phyloP scores from a whole-genome alignment of 441 rosid genomes.

The Raphanus hybrid region DNA sequence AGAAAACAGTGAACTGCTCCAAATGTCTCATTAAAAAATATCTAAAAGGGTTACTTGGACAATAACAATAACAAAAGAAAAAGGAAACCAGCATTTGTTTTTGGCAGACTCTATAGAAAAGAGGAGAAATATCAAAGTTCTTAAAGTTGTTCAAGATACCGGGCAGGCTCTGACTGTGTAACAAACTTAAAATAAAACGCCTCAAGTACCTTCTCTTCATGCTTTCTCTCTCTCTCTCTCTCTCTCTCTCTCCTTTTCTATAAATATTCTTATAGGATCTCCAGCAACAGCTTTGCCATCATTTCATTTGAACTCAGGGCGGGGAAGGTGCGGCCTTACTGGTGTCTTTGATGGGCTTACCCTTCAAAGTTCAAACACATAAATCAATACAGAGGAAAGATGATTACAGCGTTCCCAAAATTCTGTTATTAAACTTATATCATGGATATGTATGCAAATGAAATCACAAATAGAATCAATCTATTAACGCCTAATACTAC shows the following conservation, averaged over 20 bases:
- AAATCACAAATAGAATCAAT: too few species aligned
- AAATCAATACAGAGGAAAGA: slow-evolving; percentile 1
- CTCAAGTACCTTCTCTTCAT: slow-evolving; percentile 46
- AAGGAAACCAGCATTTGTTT: not conserved
- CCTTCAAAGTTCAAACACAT: slow-evolving; percentile 55
- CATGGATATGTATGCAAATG: too few species aligned
- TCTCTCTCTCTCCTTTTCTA: not conserved
- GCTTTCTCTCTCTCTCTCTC: slow-evolving; percentile 35
- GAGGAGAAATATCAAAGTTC: slow-evolving; percentile 32
- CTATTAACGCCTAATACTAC: too few species aligned
- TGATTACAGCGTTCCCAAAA: slow-evolving; percentile 3
- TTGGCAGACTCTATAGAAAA: slow-evolving; percentile 27
- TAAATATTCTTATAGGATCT: slow-evolving; percentile 9
- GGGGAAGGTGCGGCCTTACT: slow-evolving; percentile 74
- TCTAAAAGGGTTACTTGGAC: too few species aligned
- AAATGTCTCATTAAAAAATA: slow-evolving; percentile 29
- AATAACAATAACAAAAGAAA: slow-evolving; percentile 1
- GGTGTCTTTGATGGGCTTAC: slow-evolving; percentile 99
- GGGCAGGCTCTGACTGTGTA: slow-evolving; percentile 39
- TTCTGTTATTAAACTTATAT: not conserved
- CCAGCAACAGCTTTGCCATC: slow-evolving; percentile 14
- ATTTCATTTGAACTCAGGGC: slow-evolving; percentile 49
- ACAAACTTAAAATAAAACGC: slow-evolving; percentile 35
- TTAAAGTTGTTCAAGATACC: slow-evolving; percentile 36
- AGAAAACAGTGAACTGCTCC: not conserved